Conservation (phyloP, 1,139 yeast species). For the Williopsis jadinii region DNA sequence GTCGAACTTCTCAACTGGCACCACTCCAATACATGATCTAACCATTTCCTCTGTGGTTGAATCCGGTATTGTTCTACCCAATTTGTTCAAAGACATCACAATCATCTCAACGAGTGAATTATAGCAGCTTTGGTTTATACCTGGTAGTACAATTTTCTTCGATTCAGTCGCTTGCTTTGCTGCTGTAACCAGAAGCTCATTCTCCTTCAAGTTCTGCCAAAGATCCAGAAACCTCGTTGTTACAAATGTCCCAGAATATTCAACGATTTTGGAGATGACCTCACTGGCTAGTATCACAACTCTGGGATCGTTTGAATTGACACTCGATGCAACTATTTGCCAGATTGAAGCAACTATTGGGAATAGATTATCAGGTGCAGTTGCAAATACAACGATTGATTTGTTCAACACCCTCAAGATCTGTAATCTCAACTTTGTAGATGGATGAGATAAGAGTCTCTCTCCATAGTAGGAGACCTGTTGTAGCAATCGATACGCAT, state of each 20-base stretch:
- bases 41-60: slow-evolving; percentile 16
- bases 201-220: slow-evolving; percentile 29
- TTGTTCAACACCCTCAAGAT: slow-evolving; percentile 45
- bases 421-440: slow-evolving; percentile 47
- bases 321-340: slow-evolving; percentile 44
- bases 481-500: slow-evolving; percentile 49
- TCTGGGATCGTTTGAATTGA: slow-evolving; percentile 32
- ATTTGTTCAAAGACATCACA: slow-evolving; percentile 19
- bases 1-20: slow-evolving; percentile 14
- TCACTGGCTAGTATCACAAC: slow-evolving; percentile 29
- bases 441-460: slow-evolving; percentile 61
- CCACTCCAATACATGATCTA: slow-evolving; percentile 13
- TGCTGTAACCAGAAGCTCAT: slow-evolving; percentile 16
- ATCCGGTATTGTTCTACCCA: slow-evolving; percentile 28
- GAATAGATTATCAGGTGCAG: slow-evolving; percentile 49
- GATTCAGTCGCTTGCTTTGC: slow-evolving; percentile 6
- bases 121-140: slow-evolving; percentile 24
- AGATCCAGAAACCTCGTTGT: slow-evolving; percentile 38
- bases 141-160: slow-evolving; percentile 24
- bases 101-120: slow-evolving; percentile 23
- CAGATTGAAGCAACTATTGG: slow-evolving; percentile 69
- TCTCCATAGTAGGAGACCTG: slow-evolving; percentile 66
- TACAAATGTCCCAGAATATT: slow-evolving; percentile 44
- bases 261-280: slow-evolving; percentile 32
- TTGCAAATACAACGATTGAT: slow-evolving; percentile 55